Base-by-base conservation (phyloP, 352 stramenopile species). In the Globisporangium sylvaticum region DNA sequence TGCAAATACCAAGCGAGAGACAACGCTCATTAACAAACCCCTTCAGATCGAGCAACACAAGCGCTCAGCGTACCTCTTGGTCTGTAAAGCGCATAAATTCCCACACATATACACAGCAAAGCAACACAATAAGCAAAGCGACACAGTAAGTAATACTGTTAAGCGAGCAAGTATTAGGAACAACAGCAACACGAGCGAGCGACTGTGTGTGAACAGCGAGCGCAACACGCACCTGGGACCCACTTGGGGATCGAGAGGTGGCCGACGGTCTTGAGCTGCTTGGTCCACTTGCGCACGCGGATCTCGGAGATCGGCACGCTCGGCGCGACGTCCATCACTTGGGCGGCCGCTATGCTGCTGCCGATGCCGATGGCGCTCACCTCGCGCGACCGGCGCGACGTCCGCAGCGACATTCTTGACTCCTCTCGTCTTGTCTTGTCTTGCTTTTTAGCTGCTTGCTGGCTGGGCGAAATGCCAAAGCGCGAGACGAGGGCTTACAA, bases 161-260 rank as follows among this genome's bases (percentile, higher is more conserved):
- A 54, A 31, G 8, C 42, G 52, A 58, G 12, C 7, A 29, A 50
- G n/a, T n/a, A n/a, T 0, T 32, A 58, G 42, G n/a, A 27, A 10
- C 29, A 20, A 25, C 0, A 52, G 25, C 29, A 44, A 10, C 18
- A 27, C 24, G 10, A 31, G 55, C 18, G 22, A 27, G 29, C 25
- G 20, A 31, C 5, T 20, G 6, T 12, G 39, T n/a, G 39, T 10
- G 42, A 53, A 2, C 31, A 7, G 5, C 10, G 9, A 18, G 15
- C 34, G 10, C 34, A 8, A 12, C 0, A 39, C 77, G 34, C 66
- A 92, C 85, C 83, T 15, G 85, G 81, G 25, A 90, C 74, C 85
- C 85, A 93, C 50, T 93, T 93, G 46, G 77, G 71, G 62, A 93
- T 79, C 52, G 75, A 75, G 64, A 93, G 73, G 46, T 93, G 85